Evolutionary conservation across 129 eudicot genomes (phyloP).

Genomic region (Pulicaria dysenterica): DNA sequence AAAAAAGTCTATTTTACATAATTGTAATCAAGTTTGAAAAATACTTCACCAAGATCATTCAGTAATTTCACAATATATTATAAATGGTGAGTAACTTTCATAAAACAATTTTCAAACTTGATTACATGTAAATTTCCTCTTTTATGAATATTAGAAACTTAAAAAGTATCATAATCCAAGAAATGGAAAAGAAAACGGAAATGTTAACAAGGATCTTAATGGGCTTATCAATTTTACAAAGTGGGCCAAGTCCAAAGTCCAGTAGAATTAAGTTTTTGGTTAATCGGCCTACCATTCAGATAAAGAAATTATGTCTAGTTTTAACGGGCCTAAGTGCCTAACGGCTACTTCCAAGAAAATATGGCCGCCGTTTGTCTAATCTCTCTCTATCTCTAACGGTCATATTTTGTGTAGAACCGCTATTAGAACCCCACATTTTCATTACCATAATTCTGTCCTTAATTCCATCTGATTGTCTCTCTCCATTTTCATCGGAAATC

Average conservation of each 20-base stretch:
- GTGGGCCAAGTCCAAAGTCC: background rate
- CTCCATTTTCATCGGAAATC: constrained; percentile 12
- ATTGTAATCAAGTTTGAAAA: too few species aligned
- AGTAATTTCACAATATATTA: too few species aligned
- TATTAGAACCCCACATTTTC: constrained; percentile 24
- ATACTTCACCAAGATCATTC: too few species aligned
- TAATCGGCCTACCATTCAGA: constrained; percentile 1
- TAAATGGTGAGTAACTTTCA: too few species aligned
- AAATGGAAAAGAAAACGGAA: too few species aligned
- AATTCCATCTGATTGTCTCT: constrained; percentile 8
- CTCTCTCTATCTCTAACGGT: constrained; percentile 51
- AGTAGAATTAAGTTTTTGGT: background rate
- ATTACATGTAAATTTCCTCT: too few species aligned
- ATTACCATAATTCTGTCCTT: constrained; percentile 16
- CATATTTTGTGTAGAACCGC: constrained; percentile 32
- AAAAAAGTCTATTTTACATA: too few species aligned
- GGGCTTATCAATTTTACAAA: too few species aligned
- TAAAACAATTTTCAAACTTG: too few species aligned
- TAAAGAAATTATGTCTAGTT: background rate
- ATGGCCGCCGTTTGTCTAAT: constrained; percentile 1
- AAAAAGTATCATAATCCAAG: too few species aligned
- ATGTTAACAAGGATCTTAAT: too few species aligned
- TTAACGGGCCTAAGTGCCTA: constrained; percentile 30
- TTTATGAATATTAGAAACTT: too few species aligned
- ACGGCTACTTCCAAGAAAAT: constrained; percentile 55